A percentile compares a stretch with the other conserved stretches of the same genome.
Conservation (phyloP, 2,329 filamentous ascomycete genomes). For the Huntiella savannae region DNA sequence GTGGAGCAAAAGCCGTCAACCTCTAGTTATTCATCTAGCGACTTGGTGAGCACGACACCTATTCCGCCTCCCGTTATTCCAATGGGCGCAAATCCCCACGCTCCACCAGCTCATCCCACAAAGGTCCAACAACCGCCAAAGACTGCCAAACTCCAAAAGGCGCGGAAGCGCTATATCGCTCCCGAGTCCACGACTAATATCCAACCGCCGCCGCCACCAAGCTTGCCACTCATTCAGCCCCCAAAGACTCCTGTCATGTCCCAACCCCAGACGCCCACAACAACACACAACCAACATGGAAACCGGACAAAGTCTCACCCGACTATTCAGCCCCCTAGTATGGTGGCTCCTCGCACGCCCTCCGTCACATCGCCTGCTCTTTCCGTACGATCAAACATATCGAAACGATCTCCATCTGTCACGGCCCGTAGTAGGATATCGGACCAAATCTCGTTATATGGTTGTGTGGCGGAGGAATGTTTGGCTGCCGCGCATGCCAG, state of each 20-base stretch:
- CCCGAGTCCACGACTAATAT: neutral
- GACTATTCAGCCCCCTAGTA: neutral
- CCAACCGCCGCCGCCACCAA: conserved; percentile 16
- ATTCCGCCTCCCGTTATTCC: neutral
- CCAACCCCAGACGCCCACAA: conserved; percentile 9
- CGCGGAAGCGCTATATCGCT: neutral
- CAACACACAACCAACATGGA: conserved; percentile 15
- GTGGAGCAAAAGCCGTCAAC: neutral
- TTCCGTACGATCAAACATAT: conserved; percentile 22
- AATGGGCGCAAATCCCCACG: too few relatives aligned
- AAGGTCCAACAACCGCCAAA: neutral
- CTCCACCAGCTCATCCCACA: too few relatives aligned
- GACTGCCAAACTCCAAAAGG: conserved; percentile 1
- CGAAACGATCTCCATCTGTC: conserved; percentile 24
- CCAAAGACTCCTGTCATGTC: conserved; percentile 9
- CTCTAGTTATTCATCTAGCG: neutral
- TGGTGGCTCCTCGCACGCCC: conserved; percentile 15
- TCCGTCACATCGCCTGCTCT: conserved; percentile 24
- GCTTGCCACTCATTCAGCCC: conserved; percentile 9
- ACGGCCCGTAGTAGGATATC: conserved; percentile 23
- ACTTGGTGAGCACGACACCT: neutral
- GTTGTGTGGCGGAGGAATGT: conserved; percentile 60
- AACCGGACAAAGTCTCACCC: conserved; percentile 19
- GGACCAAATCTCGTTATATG: conserved; percentile 39
- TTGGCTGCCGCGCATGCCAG: conserved; percentile 40